Conservation (phyloP, 208 protist genomes). For the Balamuthia mandrillaris region DNA sequence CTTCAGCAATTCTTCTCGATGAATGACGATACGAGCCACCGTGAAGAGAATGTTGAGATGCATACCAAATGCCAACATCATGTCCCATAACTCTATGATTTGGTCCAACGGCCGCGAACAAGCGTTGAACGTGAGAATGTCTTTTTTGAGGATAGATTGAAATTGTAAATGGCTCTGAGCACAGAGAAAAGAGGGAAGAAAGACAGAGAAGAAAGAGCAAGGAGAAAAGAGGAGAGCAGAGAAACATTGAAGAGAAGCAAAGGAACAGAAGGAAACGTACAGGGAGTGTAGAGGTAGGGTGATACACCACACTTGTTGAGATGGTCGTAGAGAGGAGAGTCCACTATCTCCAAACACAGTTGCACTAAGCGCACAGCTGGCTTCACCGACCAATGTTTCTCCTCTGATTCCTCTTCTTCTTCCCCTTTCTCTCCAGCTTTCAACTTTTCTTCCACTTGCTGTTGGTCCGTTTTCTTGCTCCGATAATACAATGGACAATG, state of each 20-base stretch:
- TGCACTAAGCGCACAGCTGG: conserved; percentile 13
- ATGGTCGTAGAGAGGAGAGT: conserved; percentile 34
- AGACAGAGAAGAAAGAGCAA: not conserved
- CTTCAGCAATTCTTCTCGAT: conserved; percentile 49
- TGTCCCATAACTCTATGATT: conserved; percentile 71
- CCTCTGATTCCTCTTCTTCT: not conserved
- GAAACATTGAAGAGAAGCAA: not conserved
- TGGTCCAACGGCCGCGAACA: conserved; percentile 63
- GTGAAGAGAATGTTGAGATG: conserved; percentile 67
- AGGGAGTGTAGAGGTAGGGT: conserved; percentile 36
- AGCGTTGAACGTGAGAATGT: conserved; percentile 50
- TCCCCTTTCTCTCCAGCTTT: not conserved
- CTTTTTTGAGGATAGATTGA: conserved; percentile 57
- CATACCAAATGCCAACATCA: conserved; percentile 70
- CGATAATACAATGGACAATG: conserved; percentile 56
- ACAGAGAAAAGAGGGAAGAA: not conserved
- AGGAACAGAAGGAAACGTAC: not conserved
- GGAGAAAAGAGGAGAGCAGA: too few species aligned
- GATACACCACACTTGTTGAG: conserved; percentile 19
- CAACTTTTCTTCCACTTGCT: not conserved
- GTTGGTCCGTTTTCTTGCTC: not conserved
- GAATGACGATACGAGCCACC: conserved; percentile 57
- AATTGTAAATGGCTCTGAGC: conserved; percentile 32
- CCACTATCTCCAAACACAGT: conserved; percentile 26
- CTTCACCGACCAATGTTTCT: not conserved